A percentile compares a stretch with the other conserved stretches of the same genome.
These are phyloP conservation scores for Bacidia gigantensis DNA, from an alignment of 495 filamentous ascomycete species.

Conservation along the genomic window DNA sequence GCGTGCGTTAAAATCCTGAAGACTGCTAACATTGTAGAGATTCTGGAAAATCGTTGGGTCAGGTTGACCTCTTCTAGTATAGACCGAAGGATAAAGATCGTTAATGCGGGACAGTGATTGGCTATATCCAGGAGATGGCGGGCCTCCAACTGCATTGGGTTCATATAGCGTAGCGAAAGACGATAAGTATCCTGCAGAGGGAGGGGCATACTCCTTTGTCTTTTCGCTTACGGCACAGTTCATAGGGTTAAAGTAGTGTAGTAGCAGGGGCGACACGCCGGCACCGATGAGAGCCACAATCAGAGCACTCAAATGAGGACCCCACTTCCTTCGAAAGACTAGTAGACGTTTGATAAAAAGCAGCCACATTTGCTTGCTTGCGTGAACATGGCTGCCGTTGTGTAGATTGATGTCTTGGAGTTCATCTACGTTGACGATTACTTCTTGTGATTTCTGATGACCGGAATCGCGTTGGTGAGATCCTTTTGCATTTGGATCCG, in stretches of 20 bases:
- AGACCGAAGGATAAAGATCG: conserved; percentile 17
- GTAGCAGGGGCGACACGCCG: conserved; percentile 58
- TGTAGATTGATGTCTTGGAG: conserved; percentile 37
- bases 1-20: conserved; percentile 49
- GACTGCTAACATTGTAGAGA: conserved; percentile 45
- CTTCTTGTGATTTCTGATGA: conserved; percentile 4
- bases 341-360: conserved; percentile 61
- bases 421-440: neutral
- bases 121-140: conserved; percentile 32
- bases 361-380: conserved; percentile 49
- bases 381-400: conserved; percentile 47
- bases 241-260: conserved; percentile 38
- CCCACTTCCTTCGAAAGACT: conserved; percentile 56
- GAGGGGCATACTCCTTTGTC: conserved; percentile 6
- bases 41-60: conserved; percentile 6
- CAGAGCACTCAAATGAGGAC: conserved; percentile 54
- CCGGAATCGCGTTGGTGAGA: neutral
- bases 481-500: neutral
- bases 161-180: neutral
- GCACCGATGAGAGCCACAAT: conserved; percentile 58
- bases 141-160: conserved; percentile 36
- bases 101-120: conserved; percentile 27
- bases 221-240: conserved; percentile 39
- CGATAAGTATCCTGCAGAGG: neutral
- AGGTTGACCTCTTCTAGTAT: neutral